Conservation (phyloP, 371 early-diverging fungal genomes). For the Mortierella sp. region DNA sequence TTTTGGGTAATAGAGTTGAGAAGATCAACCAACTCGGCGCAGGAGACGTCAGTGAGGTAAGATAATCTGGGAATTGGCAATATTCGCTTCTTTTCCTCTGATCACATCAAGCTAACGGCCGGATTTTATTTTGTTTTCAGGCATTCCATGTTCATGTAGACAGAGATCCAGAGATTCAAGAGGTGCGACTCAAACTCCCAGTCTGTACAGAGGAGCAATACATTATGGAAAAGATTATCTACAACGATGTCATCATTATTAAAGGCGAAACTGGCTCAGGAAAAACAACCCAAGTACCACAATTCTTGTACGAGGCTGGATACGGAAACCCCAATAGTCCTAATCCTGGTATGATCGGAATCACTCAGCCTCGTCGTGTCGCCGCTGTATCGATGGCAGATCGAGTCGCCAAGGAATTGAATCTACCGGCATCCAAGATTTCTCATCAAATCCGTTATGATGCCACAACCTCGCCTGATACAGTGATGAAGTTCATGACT, state of each 20-base stretch:
- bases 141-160: slow-evolving; percentile 87
- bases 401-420: slow-evolving; percentile 94
- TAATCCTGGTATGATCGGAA: slow-evolving; percentile 92
- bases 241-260: slow-evolving; percentile 89
- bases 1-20: slow-evolving; percentile 45
- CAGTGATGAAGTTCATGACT: slow-evolving; percentile 98
- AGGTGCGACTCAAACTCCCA: slow-evolving; percentile 84
- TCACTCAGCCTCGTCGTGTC: slow-evolving; percentile 99
- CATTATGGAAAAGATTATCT: slow-evolving; percentile 94
- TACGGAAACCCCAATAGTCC: slow-evolving; percentile 86
- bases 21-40: slow-evolving; percentile 32
- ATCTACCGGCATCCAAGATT: slow-evolving; percentile 68
- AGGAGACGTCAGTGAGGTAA: slow-evolving; percentile 49
- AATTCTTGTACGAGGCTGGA: slow-evolving; percentile 98
- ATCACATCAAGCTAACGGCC: neutral
- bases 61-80: neutral
- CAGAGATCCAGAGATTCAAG: slow-evolving; percentile 81
- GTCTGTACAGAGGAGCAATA: slow-evolving; percentile 95
- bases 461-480: slow-evolving; percentile 76
- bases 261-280: slow-evolving; percentile 99
- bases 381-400: slow-evolving; percentile 98
- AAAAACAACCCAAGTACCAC: slow-evolving; percentile 99
- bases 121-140: slow-evolving; percentile 27
- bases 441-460: slow-evolving; percentile 96
- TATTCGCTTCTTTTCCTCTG: neutral